Evolutionary conservation across 306 rosid genomes (phyloP), one percentile per base, ranked within the genome.

Genomic region (Echinosophora koreensis): DNA sequence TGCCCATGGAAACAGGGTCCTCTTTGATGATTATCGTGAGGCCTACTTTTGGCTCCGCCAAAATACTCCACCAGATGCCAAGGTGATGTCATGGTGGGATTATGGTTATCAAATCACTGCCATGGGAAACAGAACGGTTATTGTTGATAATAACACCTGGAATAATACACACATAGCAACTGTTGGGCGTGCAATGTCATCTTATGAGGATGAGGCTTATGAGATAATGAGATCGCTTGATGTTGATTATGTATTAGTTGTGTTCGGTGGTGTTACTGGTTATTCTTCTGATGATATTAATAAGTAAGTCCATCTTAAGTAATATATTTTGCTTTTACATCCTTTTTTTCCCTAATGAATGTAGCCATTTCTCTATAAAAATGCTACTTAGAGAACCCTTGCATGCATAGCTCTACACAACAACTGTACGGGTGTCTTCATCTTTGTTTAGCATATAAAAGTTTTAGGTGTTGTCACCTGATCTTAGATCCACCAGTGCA

Each of bases 61-160:
- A 76, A 96, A 96, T 83, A 96, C 99, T 74, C 97, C 99, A 71
- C 78, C 76, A 2, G 99, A 96, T 85, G 98, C 99, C 69, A 96
- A 96, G 85, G 94, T 96, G 84, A 96, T 96, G 99, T 96, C 99
- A 57, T 96, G 99, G 99, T 96, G 99, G 99, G 99, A 96, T 86
- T 96, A 96, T 76, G 98, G 99, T 50, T 96, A 96, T 79, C 99
- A 96, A 82, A 96, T 96, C 83, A 92, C 98, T 22, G 97, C 99
- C 38, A 96, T 96, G 99, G 99, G 99, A 83, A 96, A 96, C 88
- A 87, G 99, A 85, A 91, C 99, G 7, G 98, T 96, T 64, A 96
- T 96, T 78, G 99, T 96, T 74, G 99, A 96, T 87, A 96, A 96
- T 81, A 96, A 96, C 86, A 96, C 99, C 77, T 96, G 99, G 99